Evolutionary conservation across 1,284 basidiomycete genomes (phyloP).

Genomic region (Pseudozyma sp.): DNA sequence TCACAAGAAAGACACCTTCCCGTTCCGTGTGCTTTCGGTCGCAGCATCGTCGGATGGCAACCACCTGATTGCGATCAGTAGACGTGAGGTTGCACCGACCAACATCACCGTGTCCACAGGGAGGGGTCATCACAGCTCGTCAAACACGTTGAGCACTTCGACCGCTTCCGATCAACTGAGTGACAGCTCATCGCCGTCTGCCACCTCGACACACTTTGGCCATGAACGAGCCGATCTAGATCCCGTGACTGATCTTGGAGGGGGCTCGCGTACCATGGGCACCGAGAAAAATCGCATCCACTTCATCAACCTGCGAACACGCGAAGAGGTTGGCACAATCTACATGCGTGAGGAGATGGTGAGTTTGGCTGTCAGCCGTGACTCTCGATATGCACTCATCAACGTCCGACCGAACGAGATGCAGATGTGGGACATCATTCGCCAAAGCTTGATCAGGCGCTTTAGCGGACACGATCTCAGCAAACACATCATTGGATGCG

Average conservation of each 20-base stretch:
- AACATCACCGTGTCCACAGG: constrained; percentile 11
- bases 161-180: constrained; percentile 38
- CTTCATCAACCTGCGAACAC: constrained; percentile 78
- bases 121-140: constrained; percentile 23
- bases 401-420: constrained; percentile 80
- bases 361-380: constrained; percentile 76
- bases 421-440: constrained; percentile 83
- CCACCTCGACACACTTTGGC: constrained; percentile 23
- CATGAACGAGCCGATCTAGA: constrained; percentile 20
- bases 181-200: constrained; percentile 27
- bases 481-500: constrained; percentile 84
- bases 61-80: constrained; percentile 81
- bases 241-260: constrained; percentile 44
- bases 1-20: constrained; percentile 78
- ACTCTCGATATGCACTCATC: constrained; percentile 87
- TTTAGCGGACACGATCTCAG: constrained; percentile 56
- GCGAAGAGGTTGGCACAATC: constrained; percentile 71
- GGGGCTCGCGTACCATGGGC: constrained; percentile 69
- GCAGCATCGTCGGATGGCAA: constrained; percentile 86
- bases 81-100: constrained; percentile 29
- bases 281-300: constrained; percentile 75
- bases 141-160: constrained; percentile 27
- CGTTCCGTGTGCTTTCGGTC: constrained; percentile 88
- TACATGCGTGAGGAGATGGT: constrained; percentile 79
- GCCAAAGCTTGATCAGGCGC: constrained; percentile 74